These are phyloP conservation scores for Lagenaria siceraria DNA, from an alignment of 306 rosid species.

Conservation along the genomic window DNA sequence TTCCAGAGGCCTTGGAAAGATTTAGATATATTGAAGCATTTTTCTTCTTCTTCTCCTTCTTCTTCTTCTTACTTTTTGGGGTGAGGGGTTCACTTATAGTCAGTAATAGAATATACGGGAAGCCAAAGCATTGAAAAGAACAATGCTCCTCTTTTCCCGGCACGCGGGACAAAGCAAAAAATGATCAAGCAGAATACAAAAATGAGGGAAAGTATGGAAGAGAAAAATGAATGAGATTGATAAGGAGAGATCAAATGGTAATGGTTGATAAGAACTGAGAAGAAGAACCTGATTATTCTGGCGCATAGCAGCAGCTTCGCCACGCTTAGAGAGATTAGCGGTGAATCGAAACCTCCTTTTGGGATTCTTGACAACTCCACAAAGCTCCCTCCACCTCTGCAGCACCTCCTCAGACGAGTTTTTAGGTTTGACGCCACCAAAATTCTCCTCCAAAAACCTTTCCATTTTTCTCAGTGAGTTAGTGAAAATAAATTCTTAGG, in stretches of 20 bases:
- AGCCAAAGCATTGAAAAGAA: background rate
- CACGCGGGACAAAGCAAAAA: no score
- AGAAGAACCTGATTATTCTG: constrained; percentile 46
- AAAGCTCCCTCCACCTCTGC: constrained; percentile 58
- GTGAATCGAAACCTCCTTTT: constrained; percentile 81
- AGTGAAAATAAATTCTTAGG: background rate
- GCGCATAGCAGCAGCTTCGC: constrained; percentile 79
- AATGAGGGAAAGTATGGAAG: background rate
- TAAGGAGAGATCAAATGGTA: background rate
- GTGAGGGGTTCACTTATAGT: background rate
- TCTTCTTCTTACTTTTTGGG: no score
- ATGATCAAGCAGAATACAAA: background rate
- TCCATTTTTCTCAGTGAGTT: constrained; percentile 24
- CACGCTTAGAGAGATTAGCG: constrained; percentile 63
- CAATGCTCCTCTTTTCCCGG: background rate
- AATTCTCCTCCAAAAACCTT: constrained; percentile 43
- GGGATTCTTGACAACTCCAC: constrained; percentile 59
- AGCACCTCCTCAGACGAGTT: constrained; percentile 57
- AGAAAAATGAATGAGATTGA: background rate
- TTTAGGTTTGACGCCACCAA: constrained; percentile 49
- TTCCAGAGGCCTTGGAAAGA: background rate
- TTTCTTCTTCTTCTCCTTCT: no score
- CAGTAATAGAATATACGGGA: background rate
- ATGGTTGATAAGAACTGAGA: background rate
- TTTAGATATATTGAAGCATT: background rate